These are phyloP conservation scores for Cyberlindnera xylosilytica DNA, from an alignment of 805 yeast genomes.

Conservation along the genomic window DNA sequence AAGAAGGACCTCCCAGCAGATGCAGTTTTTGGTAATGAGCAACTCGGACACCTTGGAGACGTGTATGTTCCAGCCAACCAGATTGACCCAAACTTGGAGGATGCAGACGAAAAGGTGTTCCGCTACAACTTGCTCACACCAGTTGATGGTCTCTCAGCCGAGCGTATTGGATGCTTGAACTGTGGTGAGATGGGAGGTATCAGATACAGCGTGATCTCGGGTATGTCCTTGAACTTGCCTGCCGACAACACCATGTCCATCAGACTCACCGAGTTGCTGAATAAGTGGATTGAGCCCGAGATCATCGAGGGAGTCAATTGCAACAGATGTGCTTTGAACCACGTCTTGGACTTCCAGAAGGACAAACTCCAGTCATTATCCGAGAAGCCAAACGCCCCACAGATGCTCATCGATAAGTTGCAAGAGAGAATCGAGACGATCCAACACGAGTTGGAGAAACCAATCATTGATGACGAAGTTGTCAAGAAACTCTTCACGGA, in stretches of 20 bases:
- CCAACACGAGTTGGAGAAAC: slow-evolving; percentile 52
- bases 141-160: slow-evolving; percentile 86
- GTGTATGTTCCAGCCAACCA: slow-evolving; percentile 72
- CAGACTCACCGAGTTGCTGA: slow-evolving; percentile 50
- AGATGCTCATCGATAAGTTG: slow-evolving; percentile 34
- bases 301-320: slow-evolving; percentile 92
- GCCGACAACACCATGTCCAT: slow-evolving; percentile 40
- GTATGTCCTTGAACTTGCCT: slow-evolving; percentile 69
- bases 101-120: slow-evolving; percentile 40
- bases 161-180: slow-evolving; percentile 81
- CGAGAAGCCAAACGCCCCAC: slow-evolving; percentile 22
- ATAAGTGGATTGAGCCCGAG: slow-evolving; percentile 75
- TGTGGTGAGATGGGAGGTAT: slow-evolving; percentile 97
- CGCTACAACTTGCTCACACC: slow-evolving; percentile 73
- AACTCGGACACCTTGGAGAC: slow-evolving; percentile 57
- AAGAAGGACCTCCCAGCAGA: slow-evolving; percentile 32
- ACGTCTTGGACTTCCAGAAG: slow-evolving; percentile 50
- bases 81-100: slow-evolving; percentile 64
- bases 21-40: slow-evolving; percentile 37
- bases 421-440: slow-evolving; percentile 45
- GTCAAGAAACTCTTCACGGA: slow-evolving; percentile 72
- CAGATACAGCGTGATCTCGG: slow-evolving; percentile 74
- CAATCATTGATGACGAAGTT: slow-evolving; percentile 75
- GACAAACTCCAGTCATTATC: slow-evolving; percentile 34
- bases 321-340: slow-evolving; percentile 80